Base-by-base conservation (phyloP, 768 basidiomycete genomes). In the Daedaleopsis sinensis region DNA sequence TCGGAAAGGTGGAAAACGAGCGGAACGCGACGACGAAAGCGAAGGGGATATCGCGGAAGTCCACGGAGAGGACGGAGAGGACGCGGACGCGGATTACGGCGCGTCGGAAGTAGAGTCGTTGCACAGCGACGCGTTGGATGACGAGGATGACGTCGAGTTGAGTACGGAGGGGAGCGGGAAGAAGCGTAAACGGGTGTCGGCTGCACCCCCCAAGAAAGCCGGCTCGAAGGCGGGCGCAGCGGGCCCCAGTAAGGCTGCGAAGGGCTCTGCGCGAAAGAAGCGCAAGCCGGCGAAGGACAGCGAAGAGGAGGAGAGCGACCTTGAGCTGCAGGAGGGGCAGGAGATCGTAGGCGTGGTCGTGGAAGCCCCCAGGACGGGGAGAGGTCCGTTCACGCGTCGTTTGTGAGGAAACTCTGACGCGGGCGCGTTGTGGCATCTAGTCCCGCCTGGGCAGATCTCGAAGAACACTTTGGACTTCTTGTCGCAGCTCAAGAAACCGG, bases 391-490 rank as follows among this genome's bases (percentile, higher is more conserved):
- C 18, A 42, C 47, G 23, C 36, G 10, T 32, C 11, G 19, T 19
- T 43, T 50, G 47, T 15, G 11, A 43, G 11, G 8, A 18, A 21
- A 11, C 24, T 19, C 42, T 24, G 36, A 19, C 36, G 15, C 19
- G n/a, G 23, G 23, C 11, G 1, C 3, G 42, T 18, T 35, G 23
- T 49, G 12, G n/a, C 52, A 37, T 32, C 35, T 24, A 51, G 94
- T 93, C 0, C 89, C 93, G 0, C 83, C 93, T 12, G 95, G 94
- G 11, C 86, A 87, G 72, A 85, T 97, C 69, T 96, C 94, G 1
- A 80, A 87, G 67, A 96, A 97, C 65, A 93, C 90, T 3, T 73
- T 98, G 38, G 77, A 92, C 68, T 97, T 97, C 71, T 72, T 96
- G 57, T 75, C 65, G 9, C 79, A 88, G 24, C 78, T 97, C 43